These are phyloP conservation scores for Syzygium malaccense DNA, from an alignment of 441 rosid species.

Conservation along the genomic window DNA sequence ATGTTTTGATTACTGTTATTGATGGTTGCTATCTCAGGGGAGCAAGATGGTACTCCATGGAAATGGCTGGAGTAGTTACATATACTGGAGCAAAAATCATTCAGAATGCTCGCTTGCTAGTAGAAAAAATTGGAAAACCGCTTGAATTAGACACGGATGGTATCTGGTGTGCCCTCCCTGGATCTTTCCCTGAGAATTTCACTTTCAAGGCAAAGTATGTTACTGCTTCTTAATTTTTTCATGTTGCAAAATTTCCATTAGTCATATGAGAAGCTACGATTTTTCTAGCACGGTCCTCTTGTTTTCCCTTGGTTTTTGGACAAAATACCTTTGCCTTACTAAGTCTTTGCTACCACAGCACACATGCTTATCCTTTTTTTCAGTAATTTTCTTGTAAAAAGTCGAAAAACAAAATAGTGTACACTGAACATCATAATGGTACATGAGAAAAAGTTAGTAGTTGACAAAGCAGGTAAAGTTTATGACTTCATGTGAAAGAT, in stretches of 20 bases:
- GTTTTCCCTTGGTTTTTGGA: background rate
- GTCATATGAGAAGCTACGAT: background rate
- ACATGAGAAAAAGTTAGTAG: background rate
- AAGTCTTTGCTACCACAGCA: background rate
- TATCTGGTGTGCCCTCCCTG: slow-evolving; percentile 97
- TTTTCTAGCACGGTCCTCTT: background rate
- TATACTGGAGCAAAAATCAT: slow-evolving; percentile 99
- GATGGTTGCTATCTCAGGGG: slow-evolving; percentile 55
- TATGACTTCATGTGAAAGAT: background rate
- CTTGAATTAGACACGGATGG: slow-evolving; percentile 99
- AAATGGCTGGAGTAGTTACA: slow-evolving; percentile 99
- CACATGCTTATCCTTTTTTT: background rate
- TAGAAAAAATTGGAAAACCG: slow-evolving; percentile 97
- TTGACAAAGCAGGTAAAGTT: background rate
- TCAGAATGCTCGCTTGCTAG: slow-evolving; percentile 92
- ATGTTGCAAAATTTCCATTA: background rate
- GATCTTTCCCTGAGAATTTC: slow-evolving; percentile 96
- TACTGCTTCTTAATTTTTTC: slow-evolving; percentile 6
- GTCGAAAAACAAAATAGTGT: background rate
- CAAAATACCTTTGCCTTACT: background rate
- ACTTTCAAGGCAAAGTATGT: slow-evolving; percentile 89
- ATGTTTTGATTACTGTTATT: slow-evolving; percentile 14
- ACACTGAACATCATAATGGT: background rate
- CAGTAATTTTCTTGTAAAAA: background rate
- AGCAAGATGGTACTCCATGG: slow-evolving; percentile 99